These are phyloP conservation scores for Lactifluus subvellereus DNA, from an alignment of 768 basidiomycete genomes.

Conservation along the genomic window DNA sequence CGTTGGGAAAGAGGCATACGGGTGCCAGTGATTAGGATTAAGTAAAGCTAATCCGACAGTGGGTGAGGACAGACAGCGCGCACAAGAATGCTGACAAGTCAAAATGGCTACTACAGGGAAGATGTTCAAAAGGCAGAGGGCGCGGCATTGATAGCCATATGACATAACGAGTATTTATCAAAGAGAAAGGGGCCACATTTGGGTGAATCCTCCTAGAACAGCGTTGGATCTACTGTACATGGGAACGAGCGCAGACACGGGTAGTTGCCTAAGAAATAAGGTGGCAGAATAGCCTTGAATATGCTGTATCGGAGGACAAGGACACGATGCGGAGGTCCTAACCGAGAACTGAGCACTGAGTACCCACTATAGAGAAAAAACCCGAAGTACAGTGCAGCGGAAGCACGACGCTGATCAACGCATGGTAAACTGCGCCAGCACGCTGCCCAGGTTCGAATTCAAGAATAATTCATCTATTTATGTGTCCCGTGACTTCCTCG, in stretches of 20 bases:
- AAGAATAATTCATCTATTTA: too few relatives aligned
- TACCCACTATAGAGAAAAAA: background rate
- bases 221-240: background rate
- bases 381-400: background rate
- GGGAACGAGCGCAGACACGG: too few relatives aligned
- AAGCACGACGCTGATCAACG: background rate
- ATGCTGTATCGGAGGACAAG: too few relatives aligned
- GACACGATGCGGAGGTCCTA: too few relatives aligned
- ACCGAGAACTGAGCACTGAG: background rate
- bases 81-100: too few relatives aligned
- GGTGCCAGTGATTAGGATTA: background rate
- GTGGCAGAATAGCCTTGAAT: too few relatives aligned
- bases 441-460: too few relatives aligned
- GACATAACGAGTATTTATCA: background rate
- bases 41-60: background rate
- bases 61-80: background rate
- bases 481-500: too few relatives aligned
- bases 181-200: background rate
- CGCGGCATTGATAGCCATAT: background rate
- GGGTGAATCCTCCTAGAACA: background rate
- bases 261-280: too few relatives aligned
- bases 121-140: background rate
- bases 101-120: background rate
- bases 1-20: too few relatives aligned
- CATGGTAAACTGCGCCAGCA: background rate